Conservation (phyloP, 2,329 filamentous ascomycete species). For the Pezicula rhizophila region DNA sequence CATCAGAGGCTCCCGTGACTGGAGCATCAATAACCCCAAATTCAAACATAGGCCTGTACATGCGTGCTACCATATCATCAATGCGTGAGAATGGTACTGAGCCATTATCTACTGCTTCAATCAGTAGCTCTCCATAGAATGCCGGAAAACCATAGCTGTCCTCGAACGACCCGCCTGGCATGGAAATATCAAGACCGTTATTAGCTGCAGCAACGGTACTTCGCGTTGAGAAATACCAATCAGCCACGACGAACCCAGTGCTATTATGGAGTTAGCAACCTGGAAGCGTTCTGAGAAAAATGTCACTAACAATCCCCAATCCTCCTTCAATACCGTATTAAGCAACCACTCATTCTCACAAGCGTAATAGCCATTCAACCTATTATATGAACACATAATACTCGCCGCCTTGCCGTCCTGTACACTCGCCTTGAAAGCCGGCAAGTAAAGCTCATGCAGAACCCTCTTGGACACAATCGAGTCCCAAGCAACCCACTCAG, state of each 20-base stretch:
- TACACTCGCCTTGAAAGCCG: slow-evolving; percentile 35
- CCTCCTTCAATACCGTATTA: slow-evolving; percentile 29
- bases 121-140: slow-evolving; percentile 28
- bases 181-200: slow-evolving; percentile 49
- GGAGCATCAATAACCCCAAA: slow-evolving; percentile 8
- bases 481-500: slow-evolving; percentile 26
- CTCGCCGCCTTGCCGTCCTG: slow-evolving; percentile 34
- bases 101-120: slow-evolving; percentile 52
- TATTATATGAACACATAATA: slow-evolving; percentile 38
- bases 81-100: slow-evolving; percentile 48
- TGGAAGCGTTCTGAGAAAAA: no score
- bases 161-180: slow-evolving; percentile 37
- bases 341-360: slow-evolving; percentile 31
- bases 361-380: slow-evolving; percentile 35
- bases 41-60: slow-evolving; percentile 12
- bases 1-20: slow-evolving; percentile 5
- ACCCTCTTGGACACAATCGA: slow-evolving; percentile 28
- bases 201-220: slow-evolving; percentile 45
- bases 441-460: slow-evolving; percentile 34
- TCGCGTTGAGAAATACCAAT: slow-evolving; percentile 72
- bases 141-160: slow-evolving; percentile 9
- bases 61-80: slow-evolving; percentile 52
- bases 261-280: no score
- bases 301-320: slow-evolving; percentile 41
- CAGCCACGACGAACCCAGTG: slow-evolving; percentile 74